Conservation (phyloP, 2,329 filamentous ascomycete species). For the Exophiala phaeomuriformis region DNA sequence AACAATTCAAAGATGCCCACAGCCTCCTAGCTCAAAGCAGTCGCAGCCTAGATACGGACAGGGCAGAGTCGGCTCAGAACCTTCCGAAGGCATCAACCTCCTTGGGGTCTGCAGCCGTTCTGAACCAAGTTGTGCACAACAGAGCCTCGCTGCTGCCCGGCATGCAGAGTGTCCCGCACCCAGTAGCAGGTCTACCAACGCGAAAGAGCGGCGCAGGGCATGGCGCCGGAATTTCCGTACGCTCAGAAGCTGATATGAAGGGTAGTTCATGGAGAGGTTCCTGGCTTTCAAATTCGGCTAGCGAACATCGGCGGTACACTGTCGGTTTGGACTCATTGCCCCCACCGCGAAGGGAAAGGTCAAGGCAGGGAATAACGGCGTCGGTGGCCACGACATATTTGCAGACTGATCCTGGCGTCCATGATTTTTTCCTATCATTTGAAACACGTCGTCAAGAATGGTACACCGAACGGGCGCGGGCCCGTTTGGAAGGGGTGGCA, state of each 20-base stretch:
- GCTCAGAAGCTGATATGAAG: slow-evolving; percentile 32
- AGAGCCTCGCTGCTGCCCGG: slow-evolving; percentile 25
- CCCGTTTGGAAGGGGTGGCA: slow-evolving; percentile 14
- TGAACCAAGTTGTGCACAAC: not conserved
- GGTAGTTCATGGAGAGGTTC: slow-evolving; percentile 36
- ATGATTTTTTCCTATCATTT: slow-evolving; percentile 8
- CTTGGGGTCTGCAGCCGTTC: not conserved
- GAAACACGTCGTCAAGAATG: slow-evolving; percentile 17
- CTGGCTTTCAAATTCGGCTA: slow-evolving; percentile 31
- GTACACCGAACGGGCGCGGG: slow-evolving; percentile 21
- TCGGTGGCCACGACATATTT: slow-evolving; percentile 1
- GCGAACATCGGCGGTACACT: slow-evolving; percentile 33
- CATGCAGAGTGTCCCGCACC: not conserved
- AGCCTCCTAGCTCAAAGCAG: not conserved
- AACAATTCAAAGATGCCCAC: not conserved
- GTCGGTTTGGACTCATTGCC: slow-evolving; percentile 29
- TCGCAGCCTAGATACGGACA: not conserved
- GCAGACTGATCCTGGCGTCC: slow-evolving; percentile 4
- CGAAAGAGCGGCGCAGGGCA: slow-evolving; percentile 38
- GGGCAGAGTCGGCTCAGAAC: not conserved
- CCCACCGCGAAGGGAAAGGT: slow-evolving; percentile 10
- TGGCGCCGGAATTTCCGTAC: slow-evolving; percentile 36
- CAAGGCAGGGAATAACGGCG: not conserved
- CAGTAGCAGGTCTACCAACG: slow-evolving; percentile 31
- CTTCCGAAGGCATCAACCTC: not conserved